Base-by-base conservation (phyloP, 345 rosid species). In the Syzygium aqueum region DNA sequence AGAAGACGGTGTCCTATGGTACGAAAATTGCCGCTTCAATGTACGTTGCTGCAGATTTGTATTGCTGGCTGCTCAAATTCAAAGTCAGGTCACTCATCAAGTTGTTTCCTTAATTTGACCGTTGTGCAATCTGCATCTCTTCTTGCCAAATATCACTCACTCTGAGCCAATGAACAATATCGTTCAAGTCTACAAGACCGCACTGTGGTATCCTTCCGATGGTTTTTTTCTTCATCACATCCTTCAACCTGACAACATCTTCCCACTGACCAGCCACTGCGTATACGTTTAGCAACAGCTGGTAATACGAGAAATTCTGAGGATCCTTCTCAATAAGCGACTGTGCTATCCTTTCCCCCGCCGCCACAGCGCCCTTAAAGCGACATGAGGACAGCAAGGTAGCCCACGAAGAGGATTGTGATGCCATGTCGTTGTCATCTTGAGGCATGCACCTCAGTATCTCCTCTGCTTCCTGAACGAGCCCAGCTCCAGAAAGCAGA, bases 141-240 rank as follows among this genome's bases (percentile, higher is more conserved):
- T 86, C 89, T 87, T 51, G 85, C 88, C 65, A 57, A 80, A 53
- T 33, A 49, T 40, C 65, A 50, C 86, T 89, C 53, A 85, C 86
- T 88, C 77, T 87, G 51, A 91, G 89, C 40, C 87, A 80, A 87
- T 95, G 95, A 87, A 94, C 96, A 67, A 93, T 93, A 85, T 93
- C 88, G 21, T 93, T 93, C 94, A 95, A 89, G 88, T 95, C 95
- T 40, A 93, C 90, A 28, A 95, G 96, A 89, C 92, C 88, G 86
- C 95, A 95, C 25, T 92, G 93, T 0, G 95, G 96, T 6, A 89
- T 89, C 87, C 90, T 91, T 84, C 90, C 93, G 23, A 91, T 87
- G 88, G 85, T 87, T 86, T 86, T 91, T 87, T 91, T 90, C 63
- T 94, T 95, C 89, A 92, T 88, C 30, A 87, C 30, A 86, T 89